phyloP scores from a whole-genome alignment of 1,284 basidiomycete genomes.

The Grifola frondosa region DNA sequence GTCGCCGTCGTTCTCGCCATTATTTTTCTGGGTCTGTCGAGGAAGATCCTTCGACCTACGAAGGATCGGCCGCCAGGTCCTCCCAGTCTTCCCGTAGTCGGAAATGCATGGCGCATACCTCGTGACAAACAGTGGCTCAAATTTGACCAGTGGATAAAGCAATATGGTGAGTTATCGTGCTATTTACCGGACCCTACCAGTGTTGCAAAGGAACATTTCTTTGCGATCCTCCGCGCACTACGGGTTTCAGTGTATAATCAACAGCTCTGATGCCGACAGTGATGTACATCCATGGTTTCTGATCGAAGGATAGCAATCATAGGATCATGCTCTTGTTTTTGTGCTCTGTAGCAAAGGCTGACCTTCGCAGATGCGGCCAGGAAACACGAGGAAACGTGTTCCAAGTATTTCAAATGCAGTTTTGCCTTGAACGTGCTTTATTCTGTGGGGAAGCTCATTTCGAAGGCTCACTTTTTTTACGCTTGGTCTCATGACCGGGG shows the following conservation, averaged over 20 bases:
- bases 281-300: no score
- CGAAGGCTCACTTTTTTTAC: not conserved
- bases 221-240: no score
- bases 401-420: no score
- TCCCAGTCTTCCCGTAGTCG: constrained; percentile 26
- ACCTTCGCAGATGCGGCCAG: no score
- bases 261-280: no score
- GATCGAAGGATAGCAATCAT: no score
- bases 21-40: not conserved
- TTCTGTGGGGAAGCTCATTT: no score
- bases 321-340: no score
- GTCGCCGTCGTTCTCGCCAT: not conserved
- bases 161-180: constrained; percentile 29
- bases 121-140: constrained; percentile 31
- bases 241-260: no score
- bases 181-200: not conserved
- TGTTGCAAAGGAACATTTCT: not conserved
- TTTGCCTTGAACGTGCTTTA: no score
- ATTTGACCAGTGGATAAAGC: constrained; percentile 31
- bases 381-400: no score
- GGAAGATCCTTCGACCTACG: not conserved
- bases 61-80: constrained; percentile 27
- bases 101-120: constrained; percentile 33
- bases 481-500: not conserved
- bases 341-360: no score